A percentile compares a stretch with the other conserved stretches of the same genome.
Conservation (phyloP, 768 basidiomycete genomes). For the Zangia roseola region DNA sequence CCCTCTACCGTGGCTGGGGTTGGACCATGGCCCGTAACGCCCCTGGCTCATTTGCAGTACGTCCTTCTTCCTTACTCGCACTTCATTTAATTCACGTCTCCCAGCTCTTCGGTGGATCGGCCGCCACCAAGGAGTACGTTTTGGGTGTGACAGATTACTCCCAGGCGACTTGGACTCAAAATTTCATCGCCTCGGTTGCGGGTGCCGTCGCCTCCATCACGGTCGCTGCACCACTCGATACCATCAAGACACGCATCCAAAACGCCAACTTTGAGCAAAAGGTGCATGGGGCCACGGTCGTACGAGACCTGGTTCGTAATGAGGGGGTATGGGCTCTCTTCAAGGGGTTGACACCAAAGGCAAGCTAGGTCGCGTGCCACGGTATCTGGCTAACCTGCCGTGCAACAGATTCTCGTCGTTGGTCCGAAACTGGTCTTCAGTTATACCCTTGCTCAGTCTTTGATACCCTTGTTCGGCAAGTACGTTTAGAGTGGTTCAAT, state of each 20-base stretch:
- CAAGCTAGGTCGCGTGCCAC: constrained; percentile 31
- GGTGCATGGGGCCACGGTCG: constrained; percentile 73
- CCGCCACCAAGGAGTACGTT: constrained; percentile 89
- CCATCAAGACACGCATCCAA: constrained; percentile 96
- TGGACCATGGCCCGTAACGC: constrained; percentile 99
- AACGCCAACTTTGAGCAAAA: constrained; percentile 95
- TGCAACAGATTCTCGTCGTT: constrained; percentile 81
- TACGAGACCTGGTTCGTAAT: constrained; percentile 82
- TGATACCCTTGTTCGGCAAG: constrained; percentile 90
- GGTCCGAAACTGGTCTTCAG: constrained; percentile 98
- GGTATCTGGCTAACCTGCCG: constrained; percentile 8
- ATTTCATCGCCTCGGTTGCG: constrained; percentile 92
- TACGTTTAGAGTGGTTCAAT: constrained; percentile 57
- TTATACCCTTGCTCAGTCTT: constrained; percentile 93
- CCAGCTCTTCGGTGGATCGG: constrained; percentile 96
- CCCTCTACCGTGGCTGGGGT: constrained; percentile 96
- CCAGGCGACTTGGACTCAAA: constrained; percentile 94
- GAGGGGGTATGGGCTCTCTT: constrained; percentile 87
- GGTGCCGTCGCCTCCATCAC: constrained; percentile 96
- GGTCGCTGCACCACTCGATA: constrained; percentile 93
- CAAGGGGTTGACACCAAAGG: constrained; percentile 97
- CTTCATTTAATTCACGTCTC: not conserved
- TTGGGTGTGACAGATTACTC: constrained; percentile 89
- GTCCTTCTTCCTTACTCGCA: constrained; percentile 28
- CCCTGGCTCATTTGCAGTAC: constrained; percentile 90